Evolutionary conservation across 2,329 filamentous ascomycete species (phyloP).

Genomic region (Cadophora malorum): DNA sequence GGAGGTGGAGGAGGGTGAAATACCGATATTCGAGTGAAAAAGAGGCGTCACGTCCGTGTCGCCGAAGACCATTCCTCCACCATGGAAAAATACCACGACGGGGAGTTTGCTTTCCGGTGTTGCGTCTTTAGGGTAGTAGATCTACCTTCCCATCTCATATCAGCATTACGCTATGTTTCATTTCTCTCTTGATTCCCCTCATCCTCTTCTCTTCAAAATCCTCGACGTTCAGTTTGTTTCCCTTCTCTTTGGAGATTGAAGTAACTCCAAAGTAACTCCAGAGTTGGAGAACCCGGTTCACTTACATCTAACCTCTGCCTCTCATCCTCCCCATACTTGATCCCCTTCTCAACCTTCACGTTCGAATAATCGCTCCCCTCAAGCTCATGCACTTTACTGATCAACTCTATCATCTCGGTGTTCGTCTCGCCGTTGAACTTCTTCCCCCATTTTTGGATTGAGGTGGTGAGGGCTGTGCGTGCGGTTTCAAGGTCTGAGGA

Average conservation of each 20-base stretch:
- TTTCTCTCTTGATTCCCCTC: too few species aligned
- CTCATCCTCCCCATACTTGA: conserved; percentile 13
- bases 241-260: too few species aligned
- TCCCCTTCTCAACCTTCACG: background rate
- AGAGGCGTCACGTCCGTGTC: conserved; percentile 13
- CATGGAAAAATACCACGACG: conserved; percentile 18
- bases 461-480: background rate
- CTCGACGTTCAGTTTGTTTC: too few species aligned
- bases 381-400: background rate
- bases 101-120: background rate
- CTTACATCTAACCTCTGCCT: conserved; percentile 14
- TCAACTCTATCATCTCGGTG: background rate
- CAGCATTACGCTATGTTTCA: background rate
- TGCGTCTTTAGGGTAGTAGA: background rate
- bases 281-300: background rate
- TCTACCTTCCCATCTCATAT: background rate
- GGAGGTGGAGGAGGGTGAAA: background rate
- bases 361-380: background rate
- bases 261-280: background rate
- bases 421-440: background rate
- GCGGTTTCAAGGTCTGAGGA: background rate
- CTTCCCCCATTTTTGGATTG: conserved; percentile 6
- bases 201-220: background rate
- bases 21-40: conserved; percentile 16
- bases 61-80: conserved; percentile 14